These are phyloP conservation scores for Tricholoma bakamatsutake DNA, from an alignment of 768 basidiomycete species.

Conservation along the genomic window DNA sequence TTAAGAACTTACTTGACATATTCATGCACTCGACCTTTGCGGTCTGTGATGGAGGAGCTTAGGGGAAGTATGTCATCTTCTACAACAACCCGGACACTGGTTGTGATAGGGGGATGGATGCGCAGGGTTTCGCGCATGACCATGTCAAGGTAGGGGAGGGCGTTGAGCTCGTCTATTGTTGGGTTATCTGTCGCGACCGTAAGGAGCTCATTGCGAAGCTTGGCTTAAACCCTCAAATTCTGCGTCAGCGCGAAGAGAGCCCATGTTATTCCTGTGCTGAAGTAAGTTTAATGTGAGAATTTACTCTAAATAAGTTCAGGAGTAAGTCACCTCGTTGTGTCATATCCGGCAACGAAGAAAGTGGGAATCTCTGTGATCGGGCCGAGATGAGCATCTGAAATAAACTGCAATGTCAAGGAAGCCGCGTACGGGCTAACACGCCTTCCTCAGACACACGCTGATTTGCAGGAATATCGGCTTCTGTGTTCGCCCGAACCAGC, in stretches of 20 bases:
- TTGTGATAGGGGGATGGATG: conserved; percentile 45
- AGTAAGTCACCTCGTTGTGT: conserved; percentile 34
- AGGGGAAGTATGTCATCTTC: conserved; percentile 52
- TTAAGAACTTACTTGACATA: conserved; percentile 27
- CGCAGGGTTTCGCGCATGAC: conserved; percentile 59
- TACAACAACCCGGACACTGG: conserved; percentile 37
- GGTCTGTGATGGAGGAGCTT: conserved; percentile 38
- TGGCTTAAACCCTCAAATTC: conserved; percentile 42
- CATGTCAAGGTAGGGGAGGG: conserved; percentile 62
- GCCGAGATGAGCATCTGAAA: not conserved
- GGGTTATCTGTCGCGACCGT: conserved; percentile 48
- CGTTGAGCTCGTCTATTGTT: conserved; percentile 62
- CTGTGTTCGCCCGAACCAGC: too few species aligned
- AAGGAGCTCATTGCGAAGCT: conserved; percentile 54
- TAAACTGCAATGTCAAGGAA: not conserved
- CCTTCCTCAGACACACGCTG: too few species aligned
- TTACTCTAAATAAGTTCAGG: not conserved
- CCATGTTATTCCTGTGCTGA: conserved; percentile 48
- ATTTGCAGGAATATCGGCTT: too few species aligned
- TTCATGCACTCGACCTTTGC: conserved; percentile 34
- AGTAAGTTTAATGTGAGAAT: not conserved
- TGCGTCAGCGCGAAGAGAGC: conserved; percentile 50
- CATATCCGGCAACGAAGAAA: conserved; percentile 43
- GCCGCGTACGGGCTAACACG: too few species aligned
- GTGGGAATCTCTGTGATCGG: conserved; percentile 39